phyloP scores from a whole-genome alignment of 2,329 filamentous ascomycete genomes.

The Aspergillus nomiae region DNA sequence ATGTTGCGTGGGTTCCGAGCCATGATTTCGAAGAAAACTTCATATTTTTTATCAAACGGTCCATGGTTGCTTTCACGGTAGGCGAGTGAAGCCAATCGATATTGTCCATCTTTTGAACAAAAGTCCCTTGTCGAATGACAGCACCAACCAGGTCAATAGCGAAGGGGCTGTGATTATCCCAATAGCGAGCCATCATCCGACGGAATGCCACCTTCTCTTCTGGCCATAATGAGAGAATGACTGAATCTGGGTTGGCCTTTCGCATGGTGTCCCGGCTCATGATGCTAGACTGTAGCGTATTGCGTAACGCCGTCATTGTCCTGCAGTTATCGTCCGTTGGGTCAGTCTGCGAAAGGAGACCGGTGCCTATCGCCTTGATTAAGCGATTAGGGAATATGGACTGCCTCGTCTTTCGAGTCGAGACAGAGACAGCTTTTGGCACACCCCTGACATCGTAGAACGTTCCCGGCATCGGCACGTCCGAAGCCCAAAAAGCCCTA shows the following conservation, averaged over 20 bases:
- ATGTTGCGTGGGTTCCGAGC: constrained; percentile 35
- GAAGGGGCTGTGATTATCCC: constrained; percentile 44
- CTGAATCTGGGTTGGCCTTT: constrained; percentile 38
- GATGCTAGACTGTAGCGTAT: constrained; percentile 53
- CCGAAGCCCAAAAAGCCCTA: constrained; percentile 47
- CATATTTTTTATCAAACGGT: constrained; percentile 61
- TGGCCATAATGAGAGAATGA: constrained; percentile 10
- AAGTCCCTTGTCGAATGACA: constrained; percentile 47
- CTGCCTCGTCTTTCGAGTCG: constrained; percentile 13
- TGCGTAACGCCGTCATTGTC: constrained; percentile 56
- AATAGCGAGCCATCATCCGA: constrained; percentile 48
- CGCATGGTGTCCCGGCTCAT: constrained; percentile 40
- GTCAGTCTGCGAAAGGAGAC: constrained; percentile 40
- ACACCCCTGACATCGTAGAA: constrained; percentile 60
- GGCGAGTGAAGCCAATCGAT: constrained; percentile 80
- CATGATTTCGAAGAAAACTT: constrained; percentile 48
- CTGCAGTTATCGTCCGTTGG: constrained; percentile 24
- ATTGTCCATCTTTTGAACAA: constrained; percentile 65
- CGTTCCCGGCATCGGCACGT: constrained; percentile 68
- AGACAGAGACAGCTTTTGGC: constrained; percentile 37
- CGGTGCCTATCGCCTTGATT: constrained; percentile 50
- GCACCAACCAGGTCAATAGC: constrained; percentile 45
- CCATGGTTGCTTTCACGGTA: constrained; percentile 63
- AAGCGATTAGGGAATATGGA: constrained; percentile 60
- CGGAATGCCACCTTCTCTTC: constrained; percentile 36